Evolutionary conservation across 1,139 yeast species (phyloP).

Genomic region (Candida albicans): DNA sequence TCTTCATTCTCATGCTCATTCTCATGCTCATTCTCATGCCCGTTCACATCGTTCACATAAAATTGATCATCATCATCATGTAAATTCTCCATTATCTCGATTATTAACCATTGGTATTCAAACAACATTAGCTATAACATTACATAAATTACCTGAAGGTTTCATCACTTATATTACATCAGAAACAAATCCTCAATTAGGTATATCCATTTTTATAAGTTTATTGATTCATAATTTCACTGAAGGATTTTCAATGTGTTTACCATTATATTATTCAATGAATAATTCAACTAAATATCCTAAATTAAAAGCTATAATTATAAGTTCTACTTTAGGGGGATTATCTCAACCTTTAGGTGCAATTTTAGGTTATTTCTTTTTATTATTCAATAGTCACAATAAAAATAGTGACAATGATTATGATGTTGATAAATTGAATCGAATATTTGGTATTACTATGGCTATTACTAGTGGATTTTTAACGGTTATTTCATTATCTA

Average conservation of each 20-base stretch:
- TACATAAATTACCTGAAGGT: conserved; percentile 95
- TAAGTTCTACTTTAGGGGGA: conserved; percentile 74
- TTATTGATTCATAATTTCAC: conserved; percentile 85
- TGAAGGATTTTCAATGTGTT: conserved; percentile 95
- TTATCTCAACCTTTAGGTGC: conserved; percentile 92
- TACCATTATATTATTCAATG: conserved; percentile 79
- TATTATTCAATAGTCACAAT: conserved; percentile 37
- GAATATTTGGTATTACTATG: conserved; percentile 63
- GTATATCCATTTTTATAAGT: conserved; percentile 78
- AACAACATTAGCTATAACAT: conserved; percentile 81
- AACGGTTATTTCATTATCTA: conserved; percentile 75
- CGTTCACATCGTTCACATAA: conserved; percentile 16
- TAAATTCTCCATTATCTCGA: conserved; percentile 74
- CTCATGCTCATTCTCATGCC: conserved; percentile 12
- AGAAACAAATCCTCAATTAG: conserved; percentile 69
- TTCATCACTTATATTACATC: conserved; percentile 82
- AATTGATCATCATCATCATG: conserved; percentile 72
- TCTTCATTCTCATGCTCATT: too few relatives aligned
- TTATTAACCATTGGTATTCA: conserved; percentile 84
- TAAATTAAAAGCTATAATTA: conserved; percentile 62
- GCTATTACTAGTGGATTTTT: conserved; percentile 83
- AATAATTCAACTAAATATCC: conserved; percentile 24
- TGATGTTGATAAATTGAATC: conserved; percentile 34
- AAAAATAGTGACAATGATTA: conserved; percentile 23
- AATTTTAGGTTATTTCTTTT: conserved; percentile 59